Evolutionary conservation across 495 filamentous ascomycete species (phyloP).

Genomic region (Apiosordaria backusii): DNA sequence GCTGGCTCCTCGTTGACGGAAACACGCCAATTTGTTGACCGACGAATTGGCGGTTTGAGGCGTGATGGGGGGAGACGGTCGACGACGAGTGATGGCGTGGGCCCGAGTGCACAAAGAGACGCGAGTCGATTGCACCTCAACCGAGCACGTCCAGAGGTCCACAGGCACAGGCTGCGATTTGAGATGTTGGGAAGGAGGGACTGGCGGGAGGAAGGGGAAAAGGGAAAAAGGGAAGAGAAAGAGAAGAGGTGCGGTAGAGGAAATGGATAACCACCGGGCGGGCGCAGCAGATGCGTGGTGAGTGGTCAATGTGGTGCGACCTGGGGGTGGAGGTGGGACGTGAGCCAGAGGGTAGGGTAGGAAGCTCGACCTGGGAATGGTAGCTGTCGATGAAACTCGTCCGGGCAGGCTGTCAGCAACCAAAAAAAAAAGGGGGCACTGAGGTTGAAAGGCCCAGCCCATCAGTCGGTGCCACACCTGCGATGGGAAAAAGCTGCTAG

Average conservation of each 20-base stretch:
- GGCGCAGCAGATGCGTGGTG: conserved; percentile 10
- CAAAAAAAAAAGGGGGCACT: conserved; percentile 23
- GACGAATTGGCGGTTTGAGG: conserved; percentile 16
- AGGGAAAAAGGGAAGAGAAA: conserved; percentile 18
- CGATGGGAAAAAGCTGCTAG: conserved; percentile 15
- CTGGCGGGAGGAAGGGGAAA: conserved; percentile 21
- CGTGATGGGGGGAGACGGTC: neutral
- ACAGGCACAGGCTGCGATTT: conserved; percentile 22
- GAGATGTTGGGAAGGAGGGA: conserved; percentile 25
- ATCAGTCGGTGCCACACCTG: conserved; percentile 14
- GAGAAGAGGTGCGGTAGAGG: conserved; percentile 14
- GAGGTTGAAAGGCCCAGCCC: conserved; percentile 7
- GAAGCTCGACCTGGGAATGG: neutral
- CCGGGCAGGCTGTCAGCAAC: neutral
- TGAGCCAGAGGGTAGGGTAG: conserved; percentile 1
- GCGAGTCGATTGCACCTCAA: conserved; percentile 25
- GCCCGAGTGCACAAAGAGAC: conserved; percentile 19
- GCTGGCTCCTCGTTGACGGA: neutral
- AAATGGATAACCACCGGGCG: conserved; percentile 4
- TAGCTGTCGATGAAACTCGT: conserved; percentile 26
- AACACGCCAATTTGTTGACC: neutral
- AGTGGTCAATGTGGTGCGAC: conserved; percentile 6
- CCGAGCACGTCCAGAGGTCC: conserved; percentile 27
- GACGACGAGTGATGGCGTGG: neutral
- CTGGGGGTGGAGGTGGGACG: conserved; percentile 19